Evolutionary conservation across 805 yeast genomes (phyloP).

Genomic region (Pichia gijzeniarum): DNA sequence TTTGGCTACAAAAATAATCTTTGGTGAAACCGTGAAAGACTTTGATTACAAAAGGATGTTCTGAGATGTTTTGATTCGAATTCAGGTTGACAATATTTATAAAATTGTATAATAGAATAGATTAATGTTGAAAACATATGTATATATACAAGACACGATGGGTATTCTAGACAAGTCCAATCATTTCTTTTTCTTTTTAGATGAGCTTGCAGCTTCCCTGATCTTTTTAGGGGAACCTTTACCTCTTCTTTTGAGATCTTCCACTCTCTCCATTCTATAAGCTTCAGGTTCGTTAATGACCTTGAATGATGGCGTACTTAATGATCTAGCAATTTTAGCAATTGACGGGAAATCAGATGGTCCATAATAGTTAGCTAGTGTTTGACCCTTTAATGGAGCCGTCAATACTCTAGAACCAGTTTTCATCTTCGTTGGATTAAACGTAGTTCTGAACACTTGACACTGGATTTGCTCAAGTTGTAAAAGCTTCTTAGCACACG

Average conservation of each 20-base stretch:
- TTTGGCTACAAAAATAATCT: conserved; percentile 18
- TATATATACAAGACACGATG: conserved; percentile 5
- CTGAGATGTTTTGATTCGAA: conserved; percentile 10
- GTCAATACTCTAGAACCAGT: conserved; percentile 69
- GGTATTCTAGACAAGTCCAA: conserved; percentile 1
- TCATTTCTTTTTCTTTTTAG: conserved; percentile 38
- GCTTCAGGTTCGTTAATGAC: conserved; percentile 65
- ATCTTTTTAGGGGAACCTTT: conserved; percentile 83
- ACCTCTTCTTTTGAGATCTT: conserved; percentile 71
- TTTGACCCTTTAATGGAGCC: conserved; percentile 65
- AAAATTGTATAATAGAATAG: not conserved
- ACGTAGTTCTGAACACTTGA: conserved; percentile 60
- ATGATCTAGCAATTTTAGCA: conserved; percentile 22
- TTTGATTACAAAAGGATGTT: conserved; percentile 30
- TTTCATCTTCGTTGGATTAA: conserved; percentile 58
- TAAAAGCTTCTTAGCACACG: conserved; percentile 42
- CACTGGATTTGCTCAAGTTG: conserved; percentile 57
- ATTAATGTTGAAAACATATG: not conserved
- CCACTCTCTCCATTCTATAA: conserved; percentile 60
- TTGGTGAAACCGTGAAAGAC: conserved; percentile 26
- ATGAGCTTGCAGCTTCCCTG: conserved; percentile 35
- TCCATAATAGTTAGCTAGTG: conserved; percentile 68
- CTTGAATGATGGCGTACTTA: conserved; percentile 27
- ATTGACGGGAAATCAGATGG: conserved; percentile 63
- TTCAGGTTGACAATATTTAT: not conserved